Base-by-base conservation (phyloP, 768 basidiomycete species). In the Leucosporidium creatinivorum region DNA sequence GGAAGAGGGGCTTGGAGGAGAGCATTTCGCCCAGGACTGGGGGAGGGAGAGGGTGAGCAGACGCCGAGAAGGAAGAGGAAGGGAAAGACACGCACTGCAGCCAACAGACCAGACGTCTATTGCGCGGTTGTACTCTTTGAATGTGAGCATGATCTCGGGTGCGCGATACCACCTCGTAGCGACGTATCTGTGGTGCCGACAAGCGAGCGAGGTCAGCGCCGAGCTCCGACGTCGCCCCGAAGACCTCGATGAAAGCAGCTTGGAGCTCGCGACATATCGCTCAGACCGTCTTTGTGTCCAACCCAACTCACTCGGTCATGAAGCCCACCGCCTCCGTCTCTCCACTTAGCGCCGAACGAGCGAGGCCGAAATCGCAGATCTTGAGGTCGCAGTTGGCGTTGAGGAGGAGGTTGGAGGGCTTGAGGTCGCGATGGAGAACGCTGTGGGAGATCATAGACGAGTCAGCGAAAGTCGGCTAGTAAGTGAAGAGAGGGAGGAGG, bases 121-220 rank as follows among this genome's bases (percentile, higher is more conserved):
- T 0, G 79, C 88, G 81, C 93, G 93, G 61, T 93, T 94, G 80
- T 99, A 99, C 78, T 96, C 89, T 77, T 96, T 94, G 83, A 97
- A 98, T 15, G 93, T 96, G 61, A 99, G 83, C 96, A 99, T 99
- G 80, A 99, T 93, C 78, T 99, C 96, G 0, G 96, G 96, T 0
- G 96, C 96, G 48, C 96, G 86, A 77, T 98, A 99, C 96, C 96
- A 99, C 73, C 96, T 83, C 30, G 96, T 98, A 3, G 96, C 94
- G 58, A 99, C 96, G 76, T 93, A 94, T 85, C 92, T 90, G 23
- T 9, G 30, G 56, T 7, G 9, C 19, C 17, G n/a, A 31, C n/a
- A 18, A 58, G 52, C 15, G 33, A 44, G 39, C 13, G 39, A 44
- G 39, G 39, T 44, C 39, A 44, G 39, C 39, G 39, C 39, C 39